These are phyloP conservation scores for Hippophae rhamnoides DNA, from an alignment of 306 rosid genomes.

Conservation along the genomic window DNA sequence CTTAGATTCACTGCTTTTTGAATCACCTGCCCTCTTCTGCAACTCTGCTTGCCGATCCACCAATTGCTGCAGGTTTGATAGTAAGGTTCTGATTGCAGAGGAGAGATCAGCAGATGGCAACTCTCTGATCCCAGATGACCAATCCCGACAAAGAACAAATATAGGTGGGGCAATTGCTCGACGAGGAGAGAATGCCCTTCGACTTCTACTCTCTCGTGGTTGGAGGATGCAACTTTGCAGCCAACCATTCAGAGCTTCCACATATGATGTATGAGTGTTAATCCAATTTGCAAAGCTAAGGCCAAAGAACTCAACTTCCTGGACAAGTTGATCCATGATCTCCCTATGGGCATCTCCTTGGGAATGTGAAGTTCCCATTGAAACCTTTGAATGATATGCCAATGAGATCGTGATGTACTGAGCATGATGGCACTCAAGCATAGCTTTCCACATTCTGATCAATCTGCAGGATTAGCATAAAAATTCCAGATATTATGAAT, in stretches of 20 bases:
- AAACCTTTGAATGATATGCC: constrained; percentile 75
- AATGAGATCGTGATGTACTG: constrained; percentile 96
- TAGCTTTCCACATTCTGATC: constrained; percentile 92
- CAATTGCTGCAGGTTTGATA: constrained; percentile 41
- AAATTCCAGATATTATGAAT: neutral
- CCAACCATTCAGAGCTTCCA: constrained; percentile 80
- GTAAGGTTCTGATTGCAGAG: constrained; percentile 54
- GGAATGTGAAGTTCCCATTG: constrained; percentile 21
- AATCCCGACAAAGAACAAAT: constrained; percentile 74
- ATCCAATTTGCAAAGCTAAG: constrained; percentile 91
- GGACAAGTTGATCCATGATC: constrained; percentile 45
- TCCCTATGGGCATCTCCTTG: constrained; percentile 53
- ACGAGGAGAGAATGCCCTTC: constrained; percentile 83
- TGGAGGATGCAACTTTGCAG: constrained; percentile 63
- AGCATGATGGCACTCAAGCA: constrained; percentile 96
- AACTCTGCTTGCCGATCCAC: constrained; percentile 39
- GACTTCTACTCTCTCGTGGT: constrained; percentile 62
- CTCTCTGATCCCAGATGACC: constrained; percentile 63
- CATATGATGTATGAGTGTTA: constrained; percentile 76
- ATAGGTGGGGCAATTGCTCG: constrained; percentile 72
- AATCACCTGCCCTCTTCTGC: constrained; percentile 34
- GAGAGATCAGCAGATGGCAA: constrained; percentile 73
- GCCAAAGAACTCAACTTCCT: constrained; percentile 80
- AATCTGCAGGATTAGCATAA: constrained; percentile 37
- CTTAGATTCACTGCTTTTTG: constrained; percentile 33